Evolutionary conservation across 352 stramenopile genomes (phyloP), one percentile per base, ranked within the genome.

Genomic region (Phytopythium helicoides): DNA sequence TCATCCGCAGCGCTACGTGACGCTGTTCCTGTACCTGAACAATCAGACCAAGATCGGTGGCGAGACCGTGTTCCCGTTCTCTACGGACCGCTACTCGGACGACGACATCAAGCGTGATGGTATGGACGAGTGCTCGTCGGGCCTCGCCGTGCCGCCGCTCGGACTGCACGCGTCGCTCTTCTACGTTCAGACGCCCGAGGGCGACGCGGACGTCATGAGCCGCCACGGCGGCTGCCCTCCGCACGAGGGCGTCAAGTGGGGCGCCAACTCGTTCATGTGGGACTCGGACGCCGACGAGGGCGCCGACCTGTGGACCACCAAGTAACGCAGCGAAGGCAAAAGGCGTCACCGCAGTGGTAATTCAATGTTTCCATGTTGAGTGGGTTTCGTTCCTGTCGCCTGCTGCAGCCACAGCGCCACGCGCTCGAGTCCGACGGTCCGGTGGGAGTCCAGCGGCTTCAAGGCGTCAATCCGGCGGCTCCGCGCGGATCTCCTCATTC

Each of bases 31-130:
- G 50, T 99, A 99, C 71, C 71, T 99, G 34, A 98, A 88, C 67
- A 95, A 98, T 63, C 86, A 99, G 48, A 88, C 86, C 48, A 93
- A 97, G 56, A 45, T 89, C 18, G 97, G 97, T 15, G 97, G 97
- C 26, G 91, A 99, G 69, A 99, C 96, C 0, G 92, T 99, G n/a
- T 99, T 99, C 71, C 96, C 83, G n/a, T 86, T 82, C 65, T 91
- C 83, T 45, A 56, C 82, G 15, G 86, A 93, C 25, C 66, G 81
- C 15, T 90, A 77, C 57, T 86, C 59, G 46, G 68, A 89, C 37
- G 78, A 89, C 34, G 39, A 61, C 12, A 93, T 95, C 45, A 57
- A 86, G 34, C 81, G 85, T 36, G 66, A 64, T 6, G 85, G 85
- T 37, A 95, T 94, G 86, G 59, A 68, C 51, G 83, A 95, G 61